Evolutionary conservation across 2,329 filamentous ascomycete species (phyloP).

Genomic region (Fusarium austroafricanum): DNA sequence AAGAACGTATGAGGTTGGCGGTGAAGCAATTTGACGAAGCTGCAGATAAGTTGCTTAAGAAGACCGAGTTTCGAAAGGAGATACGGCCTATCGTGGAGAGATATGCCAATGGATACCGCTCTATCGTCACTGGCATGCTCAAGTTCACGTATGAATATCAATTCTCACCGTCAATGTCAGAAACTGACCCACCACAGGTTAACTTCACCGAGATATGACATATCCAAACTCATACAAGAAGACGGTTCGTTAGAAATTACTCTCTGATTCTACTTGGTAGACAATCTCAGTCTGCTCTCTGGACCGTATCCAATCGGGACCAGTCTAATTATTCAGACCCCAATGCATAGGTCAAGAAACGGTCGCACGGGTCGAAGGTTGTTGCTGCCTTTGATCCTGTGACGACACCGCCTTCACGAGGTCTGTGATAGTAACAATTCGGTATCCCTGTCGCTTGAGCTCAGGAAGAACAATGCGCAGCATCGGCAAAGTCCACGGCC

Average conservation of each 20-base stretch:
- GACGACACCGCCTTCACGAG: conserved; percentile 62
- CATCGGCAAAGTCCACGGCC: conserved; percentile 87
- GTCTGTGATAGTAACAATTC: conserved; percentile 76
- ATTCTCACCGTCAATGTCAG: no score
- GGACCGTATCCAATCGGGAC: neutral
- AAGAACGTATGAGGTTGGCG: conserved; percentile 36
- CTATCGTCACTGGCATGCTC: conserved; percentile 49
- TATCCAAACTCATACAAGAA: conserved; percentile 46
- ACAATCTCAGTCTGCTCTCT: neutral
- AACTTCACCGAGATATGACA: conserved; percentile 50
- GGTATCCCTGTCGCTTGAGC: conserved; percentile 75
- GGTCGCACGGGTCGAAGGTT: neutral
- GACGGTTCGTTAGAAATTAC: conserved; percentile 51
- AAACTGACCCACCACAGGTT: conserved; percentile 39
- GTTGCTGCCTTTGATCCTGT: conserved; percentile 39
- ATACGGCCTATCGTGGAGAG: conserved; percentile 23
- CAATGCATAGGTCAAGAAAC: neutral
- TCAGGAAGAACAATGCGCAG: conserved; percentile 77
- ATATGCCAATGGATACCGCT: conserved; percentile 49
- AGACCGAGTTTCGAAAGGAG: conserved; percentile 16
- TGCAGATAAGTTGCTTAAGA: conserved; percentile 25
- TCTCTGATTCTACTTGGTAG: conserved; percentile 35
- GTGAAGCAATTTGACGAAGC: conserved; percentile 43
- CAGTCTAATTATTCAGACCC: neutral
- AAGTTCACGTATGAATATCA: conserved; percentile 49